These are phyloP conservation scores for Striga hermonthica DNA, from an alignment of 305 asterid genomes.

Conservation along the genomic window DNA sequence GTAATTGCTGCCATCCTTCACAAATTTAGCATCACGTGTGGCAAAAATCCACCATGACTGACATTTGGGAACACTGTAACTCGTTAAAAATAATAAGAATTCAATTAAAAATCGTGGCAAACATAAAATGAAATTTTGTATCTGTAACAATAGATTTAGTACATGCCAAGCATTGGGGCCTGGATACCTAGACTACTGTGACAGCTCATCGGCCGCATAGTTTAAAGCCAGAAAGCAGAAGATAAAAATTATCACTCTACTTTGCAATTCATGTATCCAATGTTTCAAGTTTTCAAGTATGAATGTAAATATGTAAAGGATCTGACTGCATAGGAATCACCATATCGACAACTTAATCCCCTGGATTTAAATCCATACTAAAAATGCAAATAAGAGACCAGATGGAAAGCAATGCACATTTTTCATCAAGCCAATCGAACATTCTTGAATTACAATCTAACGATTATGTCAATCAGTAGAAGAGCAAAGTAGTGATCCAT, in stretches of 20 bases:
- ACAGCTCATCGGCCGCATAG: background rate
- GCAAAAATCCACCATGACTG: too few relatives aligned
- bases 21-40: too few relatives aligned
- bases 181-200: slow-evolving; percentile 14
- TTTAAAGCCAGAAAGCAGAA: slow-evolving; percentile 4
- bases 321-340: slow-evolving; percentile 20
- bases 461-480: background rate
- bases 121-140: background rate
- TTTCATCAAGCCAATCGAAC: slow-evolving; percentile 10
- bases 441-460: background rate
- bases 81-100: background rate
- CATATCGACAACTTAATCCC: background rate
- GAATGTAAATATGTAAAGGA: background rate
- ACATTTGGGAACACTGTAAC: too few relatives aligned
- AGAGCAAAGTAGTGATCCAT: background rate
- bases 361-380: slow-evolving; percentile 5
- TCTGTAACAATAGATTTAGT: background rate
- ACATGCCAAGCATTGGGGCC: background rate
- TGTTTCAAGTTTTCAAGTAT: background rate
- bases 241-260: background rate
- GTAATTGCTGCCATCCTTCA: too few relatives aligned
- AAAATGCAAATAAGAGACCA: slow-evolving; percentile 9
- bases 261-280: background rate
- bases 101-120: background rate
- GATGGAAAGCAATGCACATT: background rate